Conservation (phyloP, 768 basidiomycete genomes). For the Agaricus bisporus region DNA sequence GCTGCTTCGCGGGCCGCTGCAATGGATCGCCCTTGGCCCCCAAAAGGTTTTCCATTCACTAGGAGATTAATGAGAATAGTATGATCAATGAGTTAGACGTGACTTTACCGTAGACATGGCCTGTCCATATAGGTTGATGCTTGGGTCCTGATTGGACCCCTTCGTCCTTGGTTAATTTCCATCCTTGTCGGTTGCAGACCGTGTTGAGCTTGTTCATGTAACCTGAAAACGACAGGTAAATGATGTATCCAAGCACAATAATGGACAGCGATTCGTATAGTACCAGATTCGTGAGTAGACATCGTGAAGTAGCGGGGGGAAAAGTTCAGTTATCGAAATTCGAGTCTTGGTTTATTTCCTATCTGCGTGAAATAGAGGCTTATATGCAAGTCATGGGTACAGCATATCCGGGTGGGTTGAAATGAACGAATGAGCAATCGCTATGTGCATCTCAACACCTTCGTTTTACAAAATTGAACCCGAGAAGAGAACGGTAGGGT, state of each 20-base stretch:
- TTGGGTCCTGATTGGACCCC: background rate
- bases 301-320: no score
- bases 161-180: background rate
- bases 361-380: no score
- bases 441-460: no score
- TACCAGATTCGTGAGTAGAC: background rate
- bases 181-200: background rate
- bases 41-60: background rate
- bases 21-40: background rate
- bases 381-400: no score
- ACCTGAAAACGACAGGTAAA: background rate
- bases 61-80: background rate
- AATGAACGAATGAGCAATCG: no score
- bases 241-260: background rate
- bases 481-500: no score
- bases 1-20: background rate
- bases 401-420: no score
- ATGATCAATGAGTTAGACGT: background rate
- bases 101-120: background rate
- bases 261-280: background rate
- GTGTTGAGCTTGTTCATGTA: constrained; percentile 4
- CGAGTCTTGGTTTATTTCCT: no score
- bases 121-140: background rate
- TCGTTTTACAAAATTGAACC: no score
- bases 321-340: no score